These are phyloP conservation scores for Diutina neorugosa DNA, from an alignment of 1,139 yeast genomes.

Conservation along the genomic window DNA sequence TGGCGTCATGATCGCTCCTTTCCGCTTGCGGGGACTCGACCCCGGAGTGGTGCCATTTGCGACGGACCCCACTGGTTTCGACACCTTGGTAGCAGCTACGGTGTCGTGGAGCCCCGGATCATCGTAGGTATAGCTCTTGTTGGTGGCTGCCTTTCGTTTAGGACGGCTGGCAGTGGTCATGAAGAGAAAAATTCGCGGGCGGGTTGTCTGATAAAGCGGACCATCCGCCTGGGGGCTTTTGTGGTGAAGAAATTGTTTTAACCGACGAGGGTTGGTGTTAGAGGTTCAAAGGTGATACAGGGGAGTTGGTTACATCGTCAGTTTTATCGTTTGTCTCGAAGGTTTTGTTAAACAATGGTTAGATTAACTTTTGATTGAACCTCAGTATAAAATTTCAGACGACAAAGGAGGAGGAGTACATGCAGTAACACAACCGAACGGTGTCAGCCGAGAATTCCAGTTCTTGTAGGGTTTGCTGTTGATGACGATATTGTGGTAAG, in stretches of 20 bases:
- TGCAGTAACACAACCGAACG: not conserved
- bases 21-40: conserved; percentile 5
- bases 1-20: not conserved
- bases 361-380: not conserved
- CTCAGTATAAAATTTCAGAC: not conserved
- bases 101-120: conserved; percentile 15
- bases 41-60: not conserved
- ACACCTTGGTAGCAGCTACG: not conserved
- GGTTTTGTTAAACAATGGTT: no score
- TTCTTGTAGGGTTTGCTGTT: no score
- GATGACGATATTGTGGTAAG: no score
- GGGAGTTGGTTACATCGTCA: no score
- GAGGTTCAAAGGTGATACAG: no score
- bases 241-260: not conserved
- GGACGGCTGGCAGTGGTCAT: conserved; percentile 17
- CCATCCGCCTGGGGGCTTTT: not conserved
- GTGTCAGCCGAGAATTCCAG: not conserved
- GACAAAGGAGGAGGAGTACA: not conserved
- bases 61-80: not conserved
- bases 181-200: not conserved
- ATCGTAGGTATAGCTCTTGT: conserved; percentile 29
- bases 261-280: not conserved
- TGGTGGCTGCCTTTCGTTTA: conserved; percentile 32
- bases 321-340: no score
- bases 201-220: not conserved